Percentiles rank a stretch among this genome's conserved stretches.
These are phyloP conservation scores for Elsinoe necatrix DNA, from an alignment of 2,329 filamentous ascomycete species.

Conservation along the genomic window DNA sequence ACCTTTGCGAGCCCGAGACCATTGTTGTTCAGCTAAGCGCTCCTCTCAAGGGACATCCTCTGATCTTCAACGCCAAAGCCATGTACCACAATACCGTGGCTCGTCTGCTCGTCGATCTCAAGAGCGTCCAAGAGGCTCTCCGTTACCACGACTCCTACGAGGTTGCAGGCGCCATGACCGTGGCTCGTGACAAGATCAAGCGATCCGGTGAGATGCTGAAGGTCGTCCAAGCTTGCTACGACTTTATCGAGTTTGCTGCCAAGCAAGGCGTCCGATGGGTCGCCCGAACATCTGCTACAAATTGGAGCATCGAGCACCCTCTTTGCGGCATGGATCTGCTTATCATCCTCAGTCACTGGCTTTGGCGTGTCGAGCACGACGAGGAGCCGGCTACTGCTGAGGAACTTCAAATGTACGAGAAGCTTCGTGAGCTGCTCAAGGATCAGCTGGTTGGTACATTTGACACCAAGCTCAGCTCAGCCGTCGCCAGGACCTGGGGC, in stretches of 20 bases:
- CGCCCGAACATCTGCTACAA: conserved; percentile 91
- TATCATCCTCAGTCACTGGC: conserved; percentile 95
- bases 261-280: conserved; percentile 95
- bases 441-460: conserved; percentile 80
- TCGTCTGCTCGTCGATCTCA: conserved; percentile 88
- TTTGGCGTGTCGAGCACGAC: conserved; percentile 98
- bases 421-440: conserved; percentile 80
- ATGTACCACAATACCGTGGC: conserved; percentile 91
- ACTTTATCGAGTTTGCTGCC: conserved; percentile 93
- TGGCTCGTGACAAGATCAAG: conserved; percentile 87
- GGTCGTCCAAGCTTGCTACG: conserved; percentile 94
- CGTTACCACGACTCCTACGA: conserved; percentile 97
- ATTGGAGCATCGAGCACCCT: conserved; percentile 98
- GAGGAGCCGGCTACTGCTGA: conserved; percentile 81
- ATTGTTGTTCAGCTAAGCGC: conserved; percentile 84
- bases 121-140: conserved; percentile 89
- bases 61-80: conserved; percentile 97
- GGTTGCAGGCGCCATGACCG: conserved; percentile 92
- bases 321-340: conserved; percentile 94
- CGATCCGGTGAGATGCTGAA: conserved; percentile 96
- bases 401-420: conserved; percentile 83
- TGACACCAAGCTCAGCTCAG: conserved; percentile 81
- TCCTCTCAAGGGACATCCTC: conserved; percentile 88
- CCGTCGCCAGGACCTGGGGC: conserved; percentile 90
- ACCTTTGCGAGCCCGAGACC: conserved; percentile 83